These are phyloP conservation scores for Senna tora DNA, from an alignment of 306 rosid genomes.

Conservation along the genomic window DNA sequence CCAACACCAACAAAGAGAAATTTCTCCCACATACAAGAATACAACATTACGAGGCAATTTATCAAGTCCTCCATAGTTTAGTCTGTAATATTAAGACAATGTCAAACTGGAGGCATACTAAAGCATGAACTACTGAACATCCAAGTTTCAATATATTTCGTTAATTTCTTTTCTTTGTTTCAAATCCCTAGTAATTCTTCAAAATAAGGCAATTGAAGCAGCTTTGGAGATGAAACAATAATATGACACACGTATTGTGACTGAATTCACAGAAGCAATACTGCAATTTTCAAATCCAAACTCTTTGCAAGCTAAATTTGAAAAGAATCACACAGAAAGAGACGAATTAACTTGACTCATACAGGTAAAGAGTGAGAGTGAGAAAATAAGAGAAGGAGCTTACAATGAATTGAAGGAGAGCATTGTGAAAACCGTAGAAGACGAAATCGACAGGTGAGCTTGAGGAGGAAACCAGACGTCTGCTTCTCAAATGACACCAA, in stretches of 20 bases:
- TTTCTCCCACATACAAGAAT: not conserved
- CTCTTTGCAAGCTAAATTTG: not conserved
- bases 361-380: not conserved
- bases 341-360: not conserved
- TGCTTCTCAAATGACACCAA: conserved; percentile 15
- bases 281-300: not conserved
- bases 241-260: not conserved
- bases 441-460: conserved; percentile 1
- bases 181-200: not conserved
- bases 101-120: not conserved
- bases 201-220: not conserved
- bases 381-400: conserved; percentile 8
- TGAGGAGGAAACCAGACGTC: not conserved
- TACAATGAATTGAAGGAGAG: conserved; percentile 39
- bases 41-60: not conserved
- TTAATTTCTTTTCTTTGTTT: not conserved
- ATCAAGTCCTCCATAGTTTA: not conserved
- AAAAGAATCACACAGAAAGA: not conserved
- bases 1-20: not conserved
- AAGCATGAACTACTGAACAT: not conserved
- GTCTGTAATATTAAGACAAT: not conserved
- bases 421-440: conserved; percentile 9
- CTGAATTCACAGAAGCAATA: not conserved
- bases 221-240: not conserved
- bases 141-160: not conserved